A percentile compares a stretch with the other conserved stretches of the same genome.
Conservation (phyloP, 805 yeast species). For the Lipomyces japonicus region DNA sequence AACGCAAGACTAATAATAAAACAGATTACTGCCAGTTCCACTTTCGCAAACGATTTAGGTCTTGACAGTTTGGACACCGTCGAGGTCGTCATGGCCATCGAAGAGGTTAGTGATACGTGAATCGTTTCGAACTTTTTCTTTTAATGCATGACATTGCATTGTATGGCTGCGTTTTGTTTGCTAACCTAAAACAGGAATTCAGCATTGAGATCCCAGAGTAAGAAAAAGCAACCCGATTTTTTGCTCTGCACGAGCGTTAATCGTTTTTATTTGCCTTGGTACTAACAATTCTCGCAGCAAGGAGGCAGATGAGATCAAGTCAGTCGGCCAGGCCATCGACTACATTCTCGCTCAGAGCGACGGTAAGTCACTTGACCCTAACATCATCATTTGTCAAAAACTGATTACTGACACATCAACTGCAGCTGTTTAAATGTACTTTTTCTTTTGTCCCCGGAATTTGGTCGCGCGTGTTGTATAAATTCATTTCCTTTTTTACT, state of each 20-base stretch:
- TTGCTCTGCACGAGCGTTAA: background rate
- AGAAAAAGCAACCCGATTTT: conserved; percentile 3
- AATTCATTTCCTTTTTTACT: no score
- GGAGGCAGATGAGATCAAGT: conserved; percentile 88
- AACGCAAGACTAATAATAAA: background rate
- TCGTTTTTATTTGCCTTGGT: background rate
- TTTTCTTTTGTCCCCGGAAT: no score
- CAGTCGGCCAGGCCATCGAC: conserved; percentile 89
- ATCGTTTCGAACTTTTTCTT: background rate
- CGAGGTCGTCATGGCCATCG: conserved; percentile 93
- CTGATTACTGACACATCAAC: no score
- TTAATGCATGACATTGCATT: no score
- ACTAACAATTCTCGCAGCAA: conserved; percentile 40
- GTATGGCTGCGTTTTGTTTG: background rate
- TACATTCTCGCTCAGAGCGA: conserved; percentile 62
- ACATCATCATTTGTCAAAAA: no score
- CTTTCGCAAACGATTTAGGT: conserved; percentile 59
- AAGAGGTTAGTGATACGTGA: conserved; percentile 51
- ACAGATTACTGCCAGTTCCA: conserved; percentile 40
- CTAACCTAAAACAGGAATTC: conserved; percentile 41
- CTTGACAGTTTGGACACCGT: conserved; percentile 92
- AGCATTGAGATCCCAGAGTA: conserved; percentile 78
- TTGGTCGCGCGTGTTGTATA: no score
- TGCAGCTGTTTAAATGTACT: no score
- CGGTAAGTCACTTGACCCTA: no score